These are phyloP conservation scores for Aegilops longissima DNA, from an alignment of 176 grass and related monocot genomes.

Conservation along the genomic window DNA sequence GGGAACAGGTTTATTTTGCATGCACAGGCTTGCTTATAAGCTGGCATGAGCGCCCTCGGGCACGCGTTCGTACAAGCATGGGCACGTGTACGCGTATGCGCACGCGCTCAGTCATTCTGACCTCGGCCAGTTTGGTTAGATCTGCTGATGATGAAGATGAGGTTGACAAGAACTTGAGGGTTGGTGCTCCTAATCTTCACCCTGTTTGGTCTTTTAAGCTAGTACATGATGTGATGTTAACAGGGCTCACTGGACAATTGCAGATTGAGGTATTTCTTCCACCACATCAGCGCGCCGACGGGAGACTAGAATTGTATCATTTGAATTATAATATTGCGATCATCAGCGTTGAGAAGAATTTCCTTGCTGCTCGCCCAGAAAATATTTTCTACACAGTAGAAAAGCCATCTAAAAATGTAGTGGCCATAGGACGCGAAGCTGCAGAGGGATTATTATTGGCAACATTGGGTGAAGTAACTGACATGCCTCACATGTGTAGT, in stretches of 20 bases:
- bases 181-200: too few relatives aligned
- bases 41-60: neutral
- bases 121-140: neutral
- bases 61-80: neutral
- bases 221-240: too few relatives aligned
- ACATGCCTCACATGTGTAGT: neutral
- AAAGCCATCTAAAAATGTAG: neutral
- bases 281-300: neutral
- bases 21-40: constrained; percentile 3
- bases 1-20: neutral
- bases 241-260: too few relatives aligned
- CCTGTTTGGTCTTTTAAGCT: too few relatives aligned
- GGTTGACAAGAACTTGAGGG: neutral
- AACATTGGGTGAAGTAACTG: constrained; percentile 11
- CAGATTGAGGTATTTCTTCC: constrained; percentile 15
- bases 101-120: neutral
- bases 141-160: neutral
- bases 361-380: neutral
- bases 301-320: constrained; percentile 27
- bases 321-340: constrained; percentile 25
- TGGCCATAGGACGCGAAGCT: neutral
- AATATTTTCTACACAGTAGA: neutral
- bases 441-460: neutral
- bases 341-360: neutral
- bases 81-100: neutral